These are phyloP conservation scores for Scleromitrula shiraiana DNA, from an alignment of 2,329 filamentous ascomycete species.

Conservation along the genomic window DNA sequence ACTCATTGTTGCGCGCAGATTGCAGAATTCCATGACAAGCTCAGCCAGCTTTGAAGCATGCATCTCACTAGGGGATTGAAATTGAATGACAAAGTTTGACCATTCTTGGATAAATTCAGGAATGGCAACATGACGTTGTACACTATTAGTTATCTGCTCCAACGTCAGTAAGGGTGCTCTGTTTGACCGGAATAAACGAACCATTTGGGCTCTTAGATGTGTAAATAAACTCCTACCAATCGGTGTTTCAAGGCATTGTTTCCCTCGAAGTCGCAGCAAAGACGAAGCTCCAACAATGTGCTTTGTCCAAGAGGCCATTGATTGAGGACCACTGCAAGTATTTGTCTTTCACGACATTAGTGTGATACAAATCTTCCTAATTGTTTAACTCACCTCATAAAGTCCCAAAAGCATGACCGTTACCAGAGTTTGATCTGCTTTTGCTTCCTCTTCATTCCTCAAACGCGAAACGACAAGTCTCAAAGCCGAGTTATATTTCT, in stretches of 20 bases:
- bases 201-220: conserved; percentile 36
- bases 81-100: conserved; percentile 24
- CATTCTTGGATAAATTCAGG: conserved; percentile 41
- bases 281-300: conserved; percentile 45
- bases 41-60: conserved; percentile 34
- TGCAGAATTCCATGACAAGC: conserved; percentile 30
- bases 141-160: conserved; percentile 40
- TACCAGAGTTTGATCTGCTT: conserved; percentile 22
- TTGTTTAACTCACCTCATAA: conserved; percentile 31
- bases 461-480: conserved; percentile 14
- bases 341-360: conserved; percentile 18
- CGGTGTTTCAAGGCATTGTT: conserved; percentile 38
- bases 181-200: conserved; percentile 5
- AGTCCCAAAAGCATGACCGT: conserved; percentile 23
- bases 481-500: conserved; percentile 20
- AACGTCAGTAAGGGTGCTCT: conserved; percentile 24
- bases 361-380: conserved; percentile 38
- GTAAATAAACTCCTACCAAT: conserved; percentile 45
- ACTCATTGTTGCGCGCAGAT: conserved; percentile 21
- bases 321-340: conserved; percentile 28
- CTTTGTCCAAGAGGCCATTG: conserved; percentile 44
- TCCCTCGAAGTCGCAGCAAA: conserved; percentile 41
- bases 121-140: conserved; percentile 42
- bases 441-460: conserved; percentile 16
- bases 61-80: conserved; percentile 14